Evolutionary conservation across 2,329 filamentous ascomycete species (phyloP), one percentile per base, ranked within the genome.

Genomic region (Aspergillus phoenicis): DNA sequence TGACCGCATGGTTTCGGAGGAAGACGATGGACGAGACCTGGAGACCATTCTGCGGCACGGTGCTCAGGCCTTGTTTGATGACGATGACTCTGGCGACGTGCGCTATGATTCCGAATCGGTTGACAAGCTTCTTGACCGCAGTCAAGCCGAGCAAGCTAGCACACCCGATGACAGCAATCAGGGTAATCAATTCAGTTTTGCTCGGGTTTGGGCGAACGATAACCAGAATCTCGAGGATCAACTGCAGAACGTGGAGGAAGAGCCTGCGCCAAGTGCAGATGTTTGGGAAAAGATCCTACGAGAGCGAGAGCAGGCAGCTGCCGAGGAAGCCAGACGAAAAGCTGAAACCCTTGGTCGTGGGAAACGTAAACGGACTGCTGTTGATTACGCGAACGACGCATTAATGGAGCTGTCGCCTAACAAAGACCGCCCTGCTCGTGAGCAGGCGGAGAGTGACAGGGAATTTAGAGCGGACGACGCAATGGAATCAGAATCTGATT

Each of bases 201-300:
- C 94, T 41, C 87, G 91, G 48, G 89, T 99, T 1, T 99, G 95
- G 95, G 90, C 89, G 4, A 96, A 96, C 69, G 90, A 96, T 38
- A 86, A 87, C 66, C 86, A 85, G 7, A 81, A 82, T 0, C 81
- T 96, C 5, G 84, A 88, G 52, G 88, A 90, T 17, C 83, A 86
- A 24, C 73, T 90, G 22, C 81, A 85, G 48, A 81, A 83, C 43
- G 65, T 71, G 2, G 81, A 85, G 26, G 80, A 84, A 43, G 70
- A 70, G 8, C 74, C 82, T 7, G 80, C 82, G 0, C 82, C 88
- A 8, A 88, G 88, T 69, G 83, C 85, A 13, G 88, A 87, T 38
- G 86, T 96, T 0, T 99, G 96, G 96, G 93, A 96, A 57, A 89
- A 89, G 68, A 97, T 99, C 62, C 81, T 99, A 38, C 87, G 88